phyloP scores from a whole-genome alignment of 2,329 filamentous ascomycete genomes.

The Fusarium aywerte region DNA sequence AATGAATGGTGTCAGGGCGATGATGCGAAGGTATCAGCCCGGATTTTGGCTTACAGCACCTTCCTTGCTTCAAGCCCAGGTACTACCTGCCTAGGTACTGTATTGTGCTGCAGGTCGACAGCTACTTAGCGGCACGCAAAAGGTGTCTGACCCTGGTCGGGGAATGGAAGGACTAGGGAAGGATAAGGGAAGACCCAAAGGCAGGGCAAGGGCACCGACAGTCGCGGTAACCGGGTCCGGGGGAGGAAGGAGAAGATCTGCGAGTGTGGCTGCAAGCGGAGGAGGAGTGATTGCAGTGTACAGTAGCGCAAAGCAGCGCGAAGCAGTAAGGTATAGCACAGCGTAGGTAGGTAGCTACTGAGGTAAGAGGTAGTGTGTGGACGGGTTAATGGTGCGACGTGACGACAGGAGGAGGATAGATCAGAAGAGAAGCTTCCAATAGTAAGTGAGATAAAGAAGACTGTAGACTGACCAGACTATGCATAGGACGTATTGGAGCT shows the following conservation, averaged over 20 bases:
- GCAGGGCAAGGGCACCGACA: slow-evolving; percentile 36
- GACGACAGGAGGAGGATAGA: slow-evolving; percentile 3
- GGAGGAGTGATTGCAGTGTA: slow-evolving; percentile 32
- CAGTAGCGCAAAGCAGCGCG: slow-evolving; percentile 1
- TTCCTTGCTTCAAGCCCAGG: slow-evolving; percentile 24
- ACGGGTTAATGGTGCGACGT: slow-evolving; percentile 30
- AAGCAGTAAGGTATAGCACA: background rate
- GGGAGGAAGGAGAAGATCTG: slow-evolving; percentile 41
- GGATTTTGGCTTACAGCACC: slow-evolving; percentile 37
- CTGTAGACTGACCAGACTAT: background rate
- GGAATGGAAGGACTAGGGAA: slow-evolving; percentile 40
- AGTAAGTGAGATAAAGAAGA: background rate
- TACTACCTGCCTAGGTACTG: slow-evolving; percentile 27
- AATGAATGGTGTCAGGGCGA: slow-evolving; percentile 43
- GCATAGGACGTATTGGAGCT: background rate
- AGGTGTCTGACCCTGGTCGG: slow-evolving; percentile 39
- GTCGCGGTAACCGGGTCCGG: slow-evolving; percentile 42
- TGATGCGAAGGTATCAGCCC: slow-evolving; percentile 36
- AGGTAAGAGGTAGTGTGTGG: background rate
- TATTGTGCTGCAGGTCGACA: slow-evolving; percentile 31
- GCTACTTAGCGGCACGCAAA: slow-evolving; percentile 39
- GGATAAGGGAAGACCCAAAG: slow-evolving; percentile 37
- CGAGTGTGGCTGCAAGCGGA: slow-evolving; percentile 44
- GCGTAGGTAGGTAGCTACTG: background rate
- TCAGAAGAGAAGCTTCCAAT: background rate